These are phyloP conservation scores for Calonectria hongkongensis DNA, from an alignment of 2,329 filamentous ascomycete genomes.

Conservation along the genomic window DNA sequence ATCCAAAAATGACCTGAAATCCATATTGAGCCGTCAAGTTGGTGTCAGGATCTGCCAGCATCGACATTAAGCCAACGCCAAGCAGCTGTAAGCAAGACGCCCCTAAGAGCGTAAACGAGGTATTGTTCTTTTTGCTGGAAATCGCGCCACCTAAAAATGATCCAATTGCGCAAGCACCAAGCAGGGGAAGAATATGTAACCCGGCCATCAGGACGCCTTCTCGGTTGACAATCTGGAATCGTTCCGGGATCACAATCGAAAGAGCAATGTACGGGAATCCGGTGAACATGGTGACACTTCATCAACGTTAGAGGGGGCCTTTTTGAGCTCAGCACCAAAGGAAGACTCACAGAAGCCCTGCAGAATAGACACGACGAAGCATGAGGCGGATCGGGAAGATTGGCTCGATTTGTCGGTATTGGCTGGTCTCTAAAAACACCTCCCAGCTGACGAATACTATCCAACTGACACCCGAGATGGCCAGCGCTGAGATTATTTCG, in stretches of 20 bases:
- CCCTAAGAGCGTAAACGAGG: slow-evolving; percentile 69
- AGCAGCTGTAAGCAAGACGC: slow-evolving; percentile 72
- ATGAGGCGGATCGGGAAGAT: slow-evolving; percentile 73
- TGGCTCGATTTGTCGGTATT: slow-evolving; percentile 66
- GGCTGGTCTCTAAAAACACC: slow-evolving; percentile 62
- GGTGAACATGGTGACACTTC: slow-evolving; percentile 72
- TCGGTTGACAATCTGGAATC: slow-evolving; percentile 75
- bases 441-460: slow-evolving; percentile 72
- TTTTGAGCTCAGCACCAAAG: neutral
- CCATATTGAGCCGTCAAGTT: slow-evolving; percentile 68
- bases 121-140: slow-evolving; percentile 73
- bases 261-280: slow-evolving; percentile 76
- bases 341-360: slow-evolving; percentile 68
- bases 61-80: slow-evolving; percentile 71
- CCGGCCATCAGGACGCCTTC: slow-evolving; percentile 73
- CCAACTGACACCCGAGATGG: slow-evolving; percentile 69
- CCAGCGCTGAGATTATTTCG: slow-evolving; percentile 69
- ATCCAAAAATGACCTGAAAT: slow-evolving; percentile 74
- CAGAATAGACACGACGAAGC: slow-evolving; percentile 69
- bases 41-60: slow-evolving; percentile 58
- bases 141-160: slow-evolving; percentile 73
- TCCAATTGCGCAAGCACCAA: slow-evolving; percentile 73
- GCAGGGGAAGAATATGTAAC: slow-evolving; percentile 74
- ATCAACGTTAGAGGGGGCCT: slow-evolving; percentile 40
- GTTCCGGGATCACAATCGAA: slow-evolving; percentile 75